Conservation (phyloP, 2,329 filamentous ascomycete genomes). For the Penicillium verrucosum region DNA sequence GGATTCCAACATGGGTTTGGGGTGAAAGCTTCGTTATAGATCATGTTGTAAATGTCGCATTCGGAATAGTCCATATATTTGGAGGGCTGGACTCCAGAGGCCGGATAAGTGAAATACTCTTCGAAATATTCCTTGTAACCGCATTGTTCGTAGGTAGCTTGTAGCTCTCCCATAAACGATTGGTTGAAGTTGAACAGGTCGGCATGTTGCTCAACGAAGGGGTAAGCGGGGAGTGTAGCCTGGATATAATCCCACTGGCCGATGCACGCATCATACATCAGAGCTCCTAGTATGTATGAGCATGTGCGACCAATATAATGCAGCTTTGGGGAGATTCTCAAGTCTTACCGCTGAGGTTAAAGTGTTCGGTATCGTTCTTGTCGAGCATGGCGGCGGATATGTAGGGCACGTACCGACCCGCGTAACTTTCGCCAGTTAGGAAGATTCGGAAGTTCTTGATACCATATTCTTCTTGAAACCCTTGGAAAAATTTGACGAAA, state of each 20-base stretch:
- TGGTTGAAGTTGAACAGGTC: constrained; percentile 47
- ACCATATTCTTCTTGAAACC: constrained; percentile 68
- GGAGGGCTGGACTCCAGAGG: constrained; percentile 54
- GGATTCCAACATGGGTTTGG: constrained; percentile 77
- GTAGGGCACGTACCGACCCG: constrained; percentile 66
- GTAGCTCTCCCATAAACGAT: constrained; percentile 40
- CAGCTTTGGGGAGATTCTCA: neutral
- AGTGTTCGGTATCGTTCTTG: constrained; percentile 64
- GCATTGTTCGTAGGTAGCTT: constrained; percentile 43
- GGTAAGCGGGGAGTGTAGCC: constrained; percentile 37
- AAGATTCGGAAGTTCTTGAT: constrained; percentile 69
- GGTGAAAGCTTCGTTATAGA: constrained; percentile 52
- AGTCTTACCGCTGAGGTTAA: constrained; percentile 57
- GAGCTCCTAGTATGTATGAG: constrained; percentile 38
- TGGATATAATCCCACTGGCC: constrained; percentile 35
- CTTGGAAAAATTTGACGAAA: constrained; percentile 75
- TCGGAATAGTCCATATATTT: constrained; percentile 47
- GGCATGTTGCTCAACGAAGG: constrained; percentile 43
- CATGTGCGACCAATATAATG: neutral
- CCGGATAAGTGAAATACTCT: constrained; percentile 54
- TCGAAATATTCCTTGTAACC: constrained; percentile 47
- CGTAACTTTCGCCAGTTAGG: constrained; percentile 71
- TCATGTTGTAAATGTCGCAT: constrained; percentile 60
- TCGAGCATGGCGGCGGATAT: constrained; percentile 73
- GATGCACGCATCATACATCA: constrained; percentile 71